phyloP scores from a whole-genome alignment of 2,329 filamentous ascomycete genomes.

The Ascochyta pisi region DNA sequence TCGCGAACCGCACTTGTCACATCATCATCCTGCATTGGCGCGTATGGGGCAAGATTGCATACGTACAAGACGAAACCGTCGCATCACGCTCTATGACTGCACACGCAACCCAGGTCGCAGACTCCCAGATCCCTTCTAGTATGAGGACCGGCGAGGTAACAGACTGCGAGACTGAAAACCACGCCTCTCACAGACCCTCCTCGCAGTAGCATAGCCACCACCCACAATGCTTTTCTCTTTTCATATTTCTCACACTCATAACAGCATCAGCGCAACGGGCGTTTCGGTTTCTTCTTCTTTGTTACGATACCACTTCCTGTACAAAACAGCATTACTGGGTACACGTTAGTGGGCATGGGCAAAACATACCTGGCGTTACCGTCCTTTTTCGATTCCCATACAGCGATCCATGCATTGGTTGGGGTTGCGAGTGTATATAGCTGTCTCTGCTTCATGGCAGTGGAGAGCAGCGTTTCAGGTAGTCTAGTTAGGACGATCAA shows the following conservation, averaged over 20 bases:
- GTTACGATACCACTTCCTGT: slow-evolving; percentile 16
- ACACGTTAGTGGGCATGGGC: background rate
- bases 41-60: slow-evolving; percentile 81
- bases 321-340: slow-evolving; percentile 3
- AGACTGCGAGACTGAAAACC: background rate
- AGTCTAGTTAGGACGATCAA: background rate
- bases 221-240: background rate
- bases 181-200: background rate
- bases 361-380: background rate
- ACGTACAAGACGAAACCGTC: slow-evolving; percentile 50
- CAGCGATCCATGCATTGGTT: background rate
- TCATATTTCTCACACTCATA: background rate
- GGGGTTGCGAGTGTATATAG: slow-evolving; percentile 1
- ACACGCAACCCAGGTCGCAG: background rate
- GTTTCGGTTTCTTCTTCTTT: background rate
- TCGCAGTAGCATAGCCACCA: background rate
- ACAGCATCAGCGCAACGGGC: slow-evolving; percentile 8
- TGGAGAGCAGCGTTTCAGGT: background rate
- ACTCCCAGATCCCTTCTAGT: background rate
- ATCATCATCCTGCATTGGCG: slow-evolving; percentile 88
- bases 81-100: background rate
- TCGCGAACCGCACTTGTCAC: slow-evolving; percentile 81
- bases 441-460: background rate
- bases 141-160: slow-evolving; percentile 10
- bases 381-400: background rate